Base-by-base conservation (phyloP, 768 basidiomycete species). In the Lactarius indigo region DNA sequence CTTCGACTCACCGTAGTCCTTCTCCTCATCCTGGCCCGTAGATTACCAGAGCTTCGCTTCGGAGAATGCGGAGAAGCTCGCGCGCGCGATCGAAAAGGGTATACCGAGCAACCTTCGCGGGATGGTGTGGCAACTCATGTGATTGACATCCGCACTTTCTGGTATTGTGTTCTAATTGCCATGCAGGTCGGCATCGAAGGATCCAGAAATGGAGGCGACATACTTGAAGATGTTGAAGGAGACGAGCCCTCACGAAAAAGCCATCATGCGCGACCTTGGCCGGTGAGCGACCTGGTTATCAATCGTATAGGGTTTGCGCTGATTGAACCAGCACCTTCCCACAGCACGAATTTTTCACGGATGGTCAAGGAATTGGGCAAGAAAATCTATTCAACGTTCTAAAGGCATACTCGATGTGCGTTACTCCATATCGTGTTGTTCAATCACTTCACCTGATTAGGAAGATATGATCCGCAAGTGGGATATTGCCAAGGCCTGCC, bases 51-150 rank as follows among this genome's bases (percentile, higher is more conserved):
- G 78, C 5, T 96, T 95, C 64, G 97, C 97, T 6, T 78, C 91
- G 17, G 85, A 88, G 59, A 79, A 87, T 64, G 84, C 96, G 4
- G 87, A 91, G 68, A 84, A 89, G 66, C 80, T 99, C 30, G 93
- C 94, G 1, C 82, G 83, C 72, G 96, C 95, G 4, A 99, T 99
- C 61, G 94, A 97, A 70, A 83, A 82, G 68, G 97, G 97, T 4
- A 94, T 99, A 47, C 97, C 97, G 17, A 80, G 85, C 52, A 87
- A 93, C 1, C 78, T 96, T 57, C 86, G 94, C 59, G 94, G 94
- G 57, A 96, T 98, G 88, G 87, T 96, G 81, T 98, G 92, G 93
- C 95, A 97, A 75, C 82, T 96, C 75, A 97, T 96, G 94, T 92
- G 79, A 66, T 63, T 57, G 28, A 50, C 37, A 23, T 41, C 10